Evolutionary conservation across 805 yeast species (phyloP).

Genomic region (Candida fluviatilis): DNA sequence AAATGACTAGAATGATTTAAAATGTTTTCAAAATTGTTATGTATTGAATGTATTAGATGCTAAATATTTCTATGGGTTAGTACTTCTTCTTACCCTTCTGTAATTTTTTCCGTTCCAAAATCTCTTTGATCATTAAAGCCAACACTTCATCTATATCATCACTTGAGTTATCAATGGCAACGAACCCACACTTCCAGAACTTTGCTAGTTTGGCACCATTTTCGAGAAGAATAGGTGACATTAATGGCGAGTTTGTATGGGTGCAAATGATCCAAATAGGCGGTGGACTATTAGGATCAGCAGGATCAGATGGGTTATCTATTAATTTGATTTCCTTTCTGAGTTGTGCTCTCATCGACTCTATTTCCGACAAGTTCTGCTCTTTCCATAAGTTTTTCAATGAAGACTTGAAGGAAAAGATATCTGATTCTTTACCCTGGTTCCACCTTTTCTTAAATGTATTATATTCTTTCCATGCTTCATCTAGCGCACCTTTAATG

Average conservation of each 20-base stretch:
- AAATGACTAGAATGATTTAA: too few species aligned
- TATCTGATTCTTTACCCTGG: conserved; percentile 63
- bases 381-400: conserved; percentile 56
- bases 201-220: conserved; percentile 55
- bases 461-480: conserved; percentile 71
- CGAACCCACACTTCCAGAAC: conserved; percentile 63
- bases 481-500: conserved; percentile 54
- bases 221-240: conserved; percentile 56
- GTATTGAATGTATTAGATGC: background rate
- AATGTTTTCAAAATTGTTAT: too few species aligned
- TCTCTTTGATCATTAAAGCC: conserved; percentile 55
- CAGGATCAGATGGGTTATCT: conserved; percentile 28
- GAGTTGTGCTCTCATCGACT: conserved; percentile 20
- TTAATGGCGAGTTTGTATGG: conserved; percentile 50
- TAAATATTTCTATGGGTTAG: too few species aligned
- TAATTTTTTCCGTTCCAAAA: conserved; percentile 40
- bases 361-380: conserved; percentile 20
- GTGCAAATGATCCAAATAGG: conserved; percentile 69
- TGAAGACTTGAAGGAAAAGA: conserved; percentile 55
- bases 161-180: conserved; percentile 53
- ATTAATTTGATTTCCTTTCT: conserved; percentile 17
- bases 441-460: conserved; percentile 55
- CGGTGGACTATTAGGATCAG: conserved; percentile 44
- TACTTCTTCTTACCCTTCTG: conserved; percentile 4
- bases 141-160: conserved; percentile 54